phyloP scores from a whole-genome alignment of 1,284 basidiomycete genomes.

The Cryptococcus floricola region DNA sequence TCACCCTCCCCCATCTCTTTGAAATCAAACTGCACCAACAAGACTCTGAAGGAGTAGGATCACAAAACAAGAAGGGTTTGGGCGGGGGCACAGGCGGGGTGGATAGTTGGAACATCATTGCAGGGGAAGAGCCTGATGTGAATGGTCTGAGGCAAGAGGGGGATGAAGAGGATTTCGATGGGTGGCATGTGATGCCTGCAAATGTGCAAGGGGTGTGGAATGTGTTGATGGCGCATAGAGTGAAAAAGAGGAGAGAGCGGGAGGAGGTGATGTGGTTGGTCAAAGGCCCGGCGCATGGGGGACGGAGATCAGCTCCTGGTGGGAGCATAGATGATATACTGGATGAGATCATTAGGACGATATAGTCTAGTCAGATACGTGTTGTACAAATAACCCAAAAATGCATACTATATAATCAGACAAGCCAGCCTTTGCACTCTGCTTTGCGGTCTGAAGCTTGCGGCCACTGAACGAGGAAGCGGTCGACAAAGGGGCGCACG shows the following conservation, averaged over 20 bases:
- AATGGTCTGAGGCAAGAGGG: not conserved
- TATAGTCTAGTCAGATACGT: conserved; percentile 3
- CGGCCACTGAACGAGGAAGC: conserved; percentile 85
- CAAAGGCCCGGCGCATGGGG: conserved; percentile 16
- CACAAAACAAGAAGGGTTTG: conserved; percentile 9
- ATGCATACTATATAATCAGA: conserved; percentile 11
- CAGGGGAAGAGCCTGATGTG: conserved; percentile 37
- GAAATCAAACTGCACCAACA: not conserved
- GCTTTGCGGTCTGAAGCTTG: conserved; percentile 49
- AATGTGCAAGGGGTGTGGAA: conserved; percentile 36
- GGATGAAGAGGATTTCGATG: conserved; percentile 6
- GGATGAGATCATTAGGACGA: conserved; percentile 12
- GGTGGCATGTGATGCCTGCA: conserved; percentile 27
- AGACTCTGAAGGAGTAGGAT: not conserved
- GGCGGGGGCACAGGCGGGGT: conserved; percentile 35
- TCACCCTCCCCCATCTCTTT: conserved; percentile 21
- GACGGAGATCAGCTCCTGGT: not conserved
- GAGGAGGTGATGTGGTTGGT: conserved; percentile 36
- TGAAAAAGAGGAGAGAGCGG: conserved; percentile 22
- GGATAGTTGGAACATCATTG: conserved; percentile 31
- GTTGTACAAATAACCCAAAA: conserved; percentile 7
- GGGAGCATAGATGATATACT: conserved; percentile 10
- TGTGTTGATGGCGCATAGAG: conserved; percentile 32
- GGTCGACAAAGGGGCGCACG: conserved; percentile 74
- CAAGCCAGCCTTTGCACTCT: conserved; percentile 19